A percentile compares a stretch with the other conserved stretches of the same genome.
These are phyloP conservation scores for Dictyostelium discoideum DNA, from an alignment of 78 protist genomes.

Conservation along the genomic window DNA sequence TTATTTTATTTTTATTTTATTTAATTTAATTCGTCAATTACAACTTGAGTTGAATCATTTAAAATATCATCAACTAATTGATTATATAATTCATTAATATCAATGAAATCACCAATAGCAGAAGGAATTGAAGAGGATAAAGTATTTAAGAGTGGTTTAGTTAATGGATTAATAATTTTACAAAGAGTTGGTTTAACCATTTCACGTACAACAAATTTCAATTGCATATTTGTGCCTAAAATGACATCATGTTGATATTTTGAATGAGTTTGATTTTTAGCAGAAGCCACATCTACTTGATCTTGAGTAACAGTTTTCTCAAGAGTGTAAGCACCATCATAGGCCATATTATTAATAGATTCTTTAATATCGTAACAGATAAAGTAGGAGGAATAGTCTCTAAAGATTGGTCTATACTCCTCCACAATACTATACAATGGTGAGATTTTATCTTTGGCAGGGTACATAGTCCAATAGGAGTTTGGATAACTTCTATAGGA, in stretches of 20 bases:
- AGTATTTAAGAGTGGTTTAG: background rate
- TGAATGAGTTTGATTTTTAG: background rate
- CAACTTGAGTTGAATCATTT: conserved; percentile 18
- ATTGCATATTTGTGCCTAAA: background rate
- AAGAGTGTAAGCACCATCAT: conserved; percentile 10
- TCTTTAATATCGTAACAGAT: conserved; percentile 17
- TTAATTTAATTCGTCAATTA: background rate
- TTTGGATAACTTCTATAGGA: background rate
- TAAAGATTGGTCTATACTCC: background rate
- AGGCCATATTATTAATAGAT: background rate
- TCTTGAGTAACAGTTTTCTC: conserved; percentile 4
- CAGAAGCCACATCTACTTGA: background rate
- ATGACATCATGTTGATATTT: conserved; percentile 18
- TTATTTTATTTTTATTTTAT: background rate
- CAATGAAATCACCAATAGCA: conserved; percentile 39
- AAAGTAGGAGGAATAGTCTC: background rate
- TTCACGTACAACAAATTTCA: conserved; percentile 1
- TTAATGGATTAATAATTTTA: conserved; percentile 9
- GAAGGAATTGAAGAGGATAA: conserved; percentile 18
- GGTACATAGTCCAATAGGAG: conserved; percentile 18
- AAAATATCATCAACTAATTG: conserved; percentile 25
- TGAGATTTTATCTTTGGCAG: background rate
- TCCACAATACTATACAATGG: background rate
- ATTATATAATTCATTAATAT: conserved; percentile 8
- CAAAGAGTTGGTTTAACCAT: conserved; percentile 3